phyloP scores from a whole-genome alignment of 2,329 filamentous ascomycete species.

The Pyrenochaeta sp. region DNA sequence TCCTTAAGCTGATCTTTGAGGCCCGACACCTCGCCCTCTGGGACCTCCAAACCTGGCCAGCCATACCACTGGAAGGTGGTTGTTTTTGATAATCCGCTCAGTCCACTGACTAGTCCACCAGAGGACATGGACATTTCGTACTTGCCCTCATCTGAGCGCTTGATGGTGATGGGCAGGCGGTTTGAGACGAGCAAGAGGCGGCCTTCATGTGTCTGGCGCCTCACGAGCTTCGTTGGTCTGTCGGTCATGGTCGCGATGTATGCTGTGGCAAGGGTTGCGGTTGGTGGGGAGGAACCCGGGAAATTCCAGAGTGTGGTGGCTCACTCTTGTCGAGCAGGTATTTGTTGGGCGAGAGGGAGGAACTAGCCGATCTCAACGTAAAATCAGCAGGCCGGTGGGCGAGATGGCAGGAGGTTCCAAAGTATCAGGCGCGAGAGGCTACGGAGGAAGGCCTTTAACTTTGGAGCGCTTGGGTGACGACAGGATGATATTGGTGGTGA shows the following conservation, averaged over 20 bases:
- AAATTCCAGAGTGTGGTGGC: constrained; percentile 1
- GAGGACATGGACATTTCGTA: constrained; percentile 98
- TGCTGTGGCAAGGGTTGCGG: constrained; percentile 4
- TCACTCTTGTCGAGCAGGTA: constrained; percentile 6
- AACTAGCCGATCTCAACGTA: constrained; percentile 1
- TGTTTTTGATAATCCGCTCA: constrained; percentile 89
- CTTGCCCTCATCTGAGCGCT: constrained; percentile 87
- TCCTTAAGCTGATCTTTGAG: constrained; percentile 83
- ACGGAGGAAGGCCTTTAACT: constrained; percentile 7
- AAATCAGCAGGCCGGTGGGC: neutral
- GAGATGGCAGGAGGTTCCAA: neutral
- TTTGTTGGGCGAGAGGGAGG: constrained; percentile 5
- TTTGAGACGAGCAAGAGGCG: constrained; percentile 89
- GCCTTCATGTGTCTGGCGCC: constrained; percentile 44
- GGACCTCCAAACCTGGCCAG: constrained; percentile 93
- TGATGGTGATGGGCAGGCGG: constrained; percentile 94
- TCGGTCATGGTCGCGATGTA: constrained; percentile 31
- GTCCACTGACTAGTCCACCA: constrained; percentile 90
- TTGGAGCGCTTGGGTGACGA: constrained; percentile 34
- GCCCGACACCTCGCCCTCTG: constrained; percentile 77
- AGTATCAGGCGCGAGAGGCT: constrained; percentile 1
- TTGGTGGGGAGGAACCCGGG: constrained; percentile 5
- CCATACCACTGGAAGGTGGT: constrained; percentile 99
- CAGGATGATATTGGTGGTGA: constrained; percentile 39
- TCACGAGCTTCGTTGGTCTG: constrained; percentile 40